A percentile compares a stretch with the other conserved stretches of the same genome.
These are phyloP conservation scores for Gamarada debralockiae DNA, from an alignment of 495 filamentous ascomycete species.

Conservation along the genomic window DNA sequence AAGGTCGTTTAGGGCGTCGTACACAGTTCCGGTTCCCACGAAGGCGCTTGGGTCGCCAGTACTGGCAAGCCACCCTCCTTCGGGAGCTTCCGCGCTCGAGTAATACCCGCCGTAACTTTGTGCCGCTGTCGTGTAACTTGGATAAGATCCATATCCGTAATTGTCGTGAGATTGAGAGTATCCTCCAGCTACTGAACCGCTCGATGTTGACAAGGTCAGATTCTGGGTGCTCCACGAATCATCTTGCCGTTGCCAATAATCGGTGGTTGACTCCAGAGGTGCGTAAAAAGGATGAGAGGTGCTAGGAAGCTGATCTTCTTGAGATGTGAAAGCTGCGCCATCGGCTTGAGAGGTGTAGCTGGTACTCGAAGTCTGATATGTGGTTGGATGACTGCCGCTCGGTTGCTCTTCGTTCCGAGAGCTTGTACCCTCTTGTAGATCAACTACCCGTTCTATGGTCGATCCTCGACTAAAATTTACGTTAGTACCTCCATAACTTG, in stretches of 20 bases:
- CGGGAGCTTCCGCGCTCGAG: not conserved
- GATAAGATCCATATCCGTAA: too few species aligned
- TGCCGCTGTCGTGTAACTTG: not conserved
- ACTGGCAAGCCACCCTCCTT: slow-evolving; percentile 5
- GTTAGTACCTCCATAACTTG: not conserved
- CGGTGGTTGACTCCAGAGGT: not conserved
- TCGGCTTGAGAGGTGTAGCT: not conserved
- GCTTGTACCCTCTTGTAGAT: not conserved
- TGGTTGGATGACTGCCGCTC: too few species aligned
- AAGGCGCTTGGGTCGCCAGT: slow-evolving; percentile 14
- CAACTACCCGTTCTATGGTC: not conserved
- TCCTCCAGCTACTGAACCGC: not conserved
- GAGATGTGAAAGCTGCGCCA: too few species aligned
- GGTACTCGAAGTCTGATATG: not conserved
- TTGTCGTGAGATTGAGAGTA: too few species aligned
- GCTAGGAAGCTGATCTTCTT: too few species aligned
- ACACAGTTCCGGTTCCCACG: slow-evolving; percentile 2
- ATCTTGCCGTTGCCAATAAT: too few species aligned
- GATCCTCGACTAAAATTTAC: not conserved
- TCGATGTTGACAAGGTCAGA: too few species aligned
- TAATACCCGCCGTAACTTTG: slow-evolving; percentile 2
- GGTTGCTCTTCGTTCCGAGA: not conserved
- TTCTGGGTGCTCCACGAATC: too few species aligned
- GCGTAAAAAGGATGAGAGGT: not conserved
- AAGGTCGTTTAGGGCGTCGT: not conserved